These are phyloP conservation scores for Abelmoschus esculentus DNA, from an alignment of 345 rosid genomes.

Conservation along the genomic window DNA sequence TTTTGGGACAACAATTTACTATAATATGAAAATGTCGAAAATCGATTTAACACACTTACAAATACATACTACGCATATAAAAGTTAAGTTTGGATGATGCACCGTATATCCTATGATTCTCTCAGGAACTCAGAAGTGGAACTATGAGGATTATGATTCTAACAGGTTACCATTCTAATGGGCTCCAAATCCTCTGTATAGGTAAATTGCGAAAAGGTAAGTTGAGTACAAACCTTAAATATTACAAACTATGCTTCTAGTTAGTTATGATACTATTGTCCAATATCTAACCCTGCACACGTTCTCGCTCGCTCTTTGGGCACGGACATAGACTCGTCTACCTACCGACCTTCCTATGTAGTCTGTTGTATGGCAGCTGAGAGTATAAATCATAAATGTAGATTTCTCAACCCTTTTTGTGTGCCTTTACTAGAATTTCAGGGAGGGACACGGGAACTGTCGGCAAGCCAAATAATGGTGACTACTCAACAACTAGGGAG, in stretches of 20 bases:
- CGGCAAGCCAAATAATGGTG: slow-evolving; percentile 23
- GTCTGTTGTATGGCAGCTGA: neutral
- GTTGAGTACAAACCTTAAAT: slow-evolving; percentile 2
- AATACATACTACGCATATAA: neutral
- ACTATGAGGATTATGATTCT: too few relatives aligned
- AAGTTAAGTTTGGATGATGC: neutral
- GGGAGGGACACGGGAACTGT: slow-evolving; percentile 22
- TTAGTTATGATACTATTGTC: neutral
- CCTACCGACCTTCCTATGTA: neutral
- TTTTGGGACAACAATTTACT: neutral
- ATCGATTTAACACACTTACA: neutral
- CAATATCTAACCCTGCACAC: too few relatives aligned
- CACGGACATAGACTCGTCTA: neutral
- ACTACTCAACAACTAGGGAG: slow-evolving; percentile 40
- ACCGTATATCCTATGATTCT: neutral
- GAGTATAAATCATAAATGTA: neutral
- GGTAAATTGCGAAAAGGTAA: neutral
- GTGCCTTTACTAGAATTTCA: slow-evolving; percentile 17
- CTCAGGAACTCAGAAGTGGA: neutral
- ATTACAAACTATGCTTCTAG: neutral
- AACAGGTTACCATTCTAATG: too few relatives aligned
- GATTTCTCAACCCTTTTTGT: slow-evolving; percentile 8
- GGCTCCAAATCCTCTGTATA: too few relatives aligned
- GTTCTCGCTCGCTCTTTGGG: neutral
- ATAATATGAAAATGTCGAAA: neutral